Evolutionary conservation across 768 basidiomycete genomes (phyloP).

Genomic region (Grammothele lineata): DNA sequence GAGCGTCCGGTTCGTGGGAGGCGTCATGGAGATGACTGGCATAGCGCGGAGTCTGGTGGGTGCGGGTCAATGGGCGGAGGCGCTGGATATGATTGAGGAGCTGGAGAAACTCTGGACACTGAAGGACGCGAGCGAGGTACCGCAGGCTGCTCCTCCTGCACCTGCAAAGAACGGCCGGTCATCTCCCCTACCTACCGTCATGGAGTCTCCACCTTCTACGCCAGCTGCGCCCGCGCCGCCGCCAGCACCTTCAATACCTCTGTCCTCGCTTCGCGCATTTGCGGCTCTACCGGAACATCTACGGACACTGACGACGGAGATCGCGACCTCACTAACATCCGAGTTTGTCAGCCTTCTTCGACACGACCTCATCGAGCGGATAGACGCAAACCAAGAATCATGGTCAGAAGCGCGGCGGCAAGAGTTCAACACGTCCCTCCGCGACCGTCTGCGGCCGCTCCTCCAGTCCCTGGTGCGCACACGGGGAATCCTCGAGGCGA

Average conservation of each 20-base stretch:
- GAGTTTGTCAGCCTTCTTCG: conserved; percentile 74
- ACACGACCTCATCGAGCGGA: conserved; percentile 58
- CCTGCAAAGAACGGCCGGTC: conserved; percentile 10
- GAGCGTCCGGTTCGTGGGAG: conserved; percentile 58
- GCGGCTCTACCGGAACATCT: conserved; percentile 72
- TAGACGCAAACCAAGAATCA: conserved; percentile 24
- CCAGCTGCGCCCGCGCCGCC: conserved; percentile 8
- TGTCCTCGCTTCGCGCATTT: conserved; percentile 71
- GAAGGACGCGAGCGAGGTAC: not conserved
- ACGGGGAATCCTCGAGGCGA: conserved; percentile 63
- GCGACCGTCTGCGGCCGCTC: conserved; percentile 66
- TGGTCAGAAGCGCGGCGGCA: conserved; percentile 13
- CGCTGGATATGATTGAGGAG: conserved; percentile 69
- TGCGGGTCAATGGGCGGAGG: conserved; percentile 86
- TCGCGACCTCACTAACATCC: conserved; percentile 68
- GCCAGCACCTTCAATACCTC: conserved; percentile 38
- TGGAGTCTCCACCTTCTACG: conserved; percentile 21
- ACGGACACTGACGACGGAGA: conserved; percentile 65
- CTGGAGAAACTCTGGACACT: conserved; percentile 55
- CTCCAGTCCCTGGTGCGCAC: conserved; percentile 76
- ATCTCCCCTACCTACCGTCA: conserved; percentile 20
- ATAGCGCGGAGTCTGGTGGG: conserved; percentile 71
- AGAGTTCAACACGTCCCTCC: conserved; percentile 41
- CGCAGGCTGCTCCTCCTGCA: conserved; percentile 1
- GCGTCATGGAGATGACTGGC: conserved; percentile 73